Conservation (phyloP, 2,329 filamentous ascomycete species). For the Colletotrichum cordylinicola region DNA sequence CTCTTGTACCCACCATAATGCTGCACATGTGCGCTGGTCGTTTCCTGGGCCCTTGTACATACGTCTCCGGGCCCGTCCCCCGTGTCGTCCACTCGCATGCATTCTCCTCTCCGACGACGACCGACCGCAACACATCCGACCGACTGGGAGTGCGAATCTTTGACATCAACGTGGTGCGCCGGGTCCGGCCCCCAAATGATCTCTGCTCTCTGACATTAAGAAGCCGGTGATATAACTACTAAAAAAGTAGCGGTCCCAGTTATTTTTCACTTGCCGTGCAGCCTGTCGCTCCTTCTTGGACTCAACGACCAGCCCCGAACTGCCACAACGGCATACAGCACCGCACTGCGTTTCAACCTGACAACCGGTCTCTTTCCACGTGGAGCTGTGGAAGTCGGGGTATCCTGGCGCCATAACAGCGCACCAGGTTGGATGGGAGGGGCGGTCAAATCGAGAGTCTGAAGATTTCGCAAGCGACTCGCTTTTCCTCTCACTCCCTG, state of each 20-base stretch:
- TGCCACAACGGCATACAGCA: background rate
- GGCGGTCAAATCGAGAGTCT: background rate
- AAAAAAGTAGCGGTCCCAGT: background rate
- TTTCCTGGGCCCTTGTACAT: background rate
- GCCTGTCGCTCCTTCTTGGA: background rate
- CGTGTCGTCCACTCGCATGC: background rate
- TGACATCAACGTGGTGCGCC: background rate
- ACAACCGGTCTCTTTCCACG: conserved; percentile 2
- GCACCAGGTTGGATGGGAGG: background rate
- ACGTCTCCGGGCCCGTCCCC: background rate
- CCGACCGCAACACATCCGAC: background rate
- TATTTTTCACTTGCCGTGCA: background rate
- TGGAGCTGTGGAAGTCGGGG: conserved; percentile 4
- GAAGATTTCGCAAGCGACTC: background rate
- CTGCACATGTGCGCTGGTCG: background rate
- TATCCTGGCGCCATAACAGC: background rate
- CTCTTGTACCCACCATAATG: background rate
- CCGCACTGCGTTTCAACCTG: background rate
- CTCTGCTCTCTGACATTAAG: background rate
- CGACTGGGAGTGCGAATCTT: background rate
- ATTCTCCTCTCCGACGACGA: background rate
- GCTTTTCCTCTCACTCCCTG: background rate
- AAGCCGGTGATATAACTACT: background rate
- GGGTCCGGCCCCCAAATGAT: background rate
- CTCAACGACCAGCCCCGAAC: background rate